phyloP scores from a whole-genome alignment of 2,329 filamentous ascomycete genomes.

The Fusarium nisikadoi region DNA sequence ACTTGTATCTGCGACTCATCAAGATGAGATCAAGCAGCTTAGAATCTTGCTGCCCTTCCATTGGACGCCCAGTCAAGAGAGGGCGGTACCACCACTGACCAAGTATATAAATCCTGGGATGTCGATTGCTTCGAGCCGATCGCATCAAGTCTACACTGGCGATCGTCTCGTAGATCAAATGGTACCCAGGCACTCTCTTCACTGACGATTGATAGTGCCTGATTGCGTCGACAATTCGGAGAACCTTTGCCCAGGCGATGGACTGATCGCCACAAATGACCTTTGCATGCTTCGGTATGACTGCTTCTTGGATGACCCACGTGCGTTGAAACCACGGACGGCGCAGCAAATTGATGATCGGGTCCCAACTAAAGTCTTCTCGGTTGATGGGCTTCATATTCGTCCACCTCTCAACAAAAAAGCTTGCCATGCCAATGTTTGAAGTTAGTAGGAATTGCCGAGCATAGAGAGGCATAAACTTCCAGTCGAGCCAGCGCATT shows the following conservation, averaged over 20 bases:
- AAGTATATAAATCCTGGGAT: background rate
- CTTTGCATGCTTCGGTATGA: background rate
- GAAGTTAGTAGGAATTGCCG: rapidly evolving
- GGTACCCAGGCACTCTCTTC: rapidly evolving
- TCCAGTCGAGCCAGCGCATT: background rate
- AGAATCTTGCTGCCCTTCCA: rapidly evolving
- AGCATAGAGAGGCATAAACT: rapidly evolving
- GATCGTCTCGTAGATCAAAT: rapidly evolving
- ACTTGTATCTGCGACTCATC: background rate
- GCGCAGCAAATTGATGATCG: rapidly evolving
- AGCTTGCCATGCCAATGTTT: background rate
- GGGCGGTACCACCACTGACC: rapidly evolving
- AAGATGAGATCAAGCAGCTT: rapidly evolving
- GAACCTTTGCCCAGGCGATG: rapidly evolving
- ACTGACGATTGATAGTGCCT: rapidly evolving
- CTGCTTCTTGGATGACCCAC: background rate
- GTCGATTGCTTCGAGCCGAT: rapidly evolving
- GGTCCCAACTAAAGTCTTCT: rapidly evolving
- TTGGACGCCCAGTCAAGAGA: rapidly evolving
- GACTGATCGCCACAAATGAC: background rate
- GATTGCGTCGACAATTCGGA: rapidly evolving
- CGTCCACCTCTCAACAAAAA: rapidly evolving
- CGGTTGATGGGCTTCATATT: rapidly evolving
- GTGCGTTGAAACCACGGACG: background rate
- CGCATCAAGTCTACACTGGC: background rate